A percentile compares a stretch with the other conserved stretches of the same genome.
Evolutionary conservation across 257 asterid genomes (phyloP).

Genomic region (Nicotiana tomentosiformis): DNA sequence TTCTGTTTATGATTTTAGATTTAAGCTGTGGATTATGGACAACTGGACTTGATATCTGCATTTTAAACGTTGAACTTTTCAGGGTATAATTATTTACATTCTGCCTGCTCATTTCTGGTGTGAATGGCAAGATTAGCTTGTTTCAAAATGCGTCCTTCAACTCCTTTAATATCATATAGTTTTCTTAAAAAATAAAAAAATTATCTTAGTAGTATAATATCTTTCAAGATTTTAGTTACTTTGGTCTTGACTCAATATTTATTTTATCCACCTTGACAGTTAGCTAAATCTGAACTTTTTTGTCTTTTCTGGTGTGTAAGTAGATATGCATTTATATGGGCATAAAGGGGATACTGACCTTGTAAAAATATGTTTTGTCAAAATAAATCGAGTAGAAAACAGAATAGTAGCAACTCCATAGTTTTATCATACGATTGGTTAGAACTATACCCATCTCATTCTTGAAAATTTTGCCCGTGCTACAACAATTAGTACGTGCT

Average conservation of each 20-base stretch:
- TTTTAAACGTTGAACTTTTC: not conserved
- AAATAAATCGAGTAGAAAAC: not conserved
- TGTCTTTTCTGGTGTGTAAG: not conserved
- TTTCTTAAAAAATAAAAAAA: too few relatives aligned
- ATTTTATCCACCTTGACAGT: not conserved
- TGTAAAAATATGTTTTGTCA: not conserved
- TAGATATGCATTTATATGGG: not conserved
- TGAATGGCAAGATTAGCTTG: not conserved
- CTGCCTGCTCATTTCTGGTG: not conserved
- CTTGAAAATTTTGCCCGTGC: not conserved
- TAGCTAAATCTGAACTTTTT: not conserved
- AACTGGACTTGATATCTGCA: not conserved
- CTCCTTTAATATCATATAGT: not conserved
- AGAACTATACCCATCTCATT: not conserved
- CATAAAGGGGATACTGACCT: not conserved
- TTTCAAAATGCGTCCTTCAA: not conserved
- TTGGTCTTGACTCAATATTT: not conserved
- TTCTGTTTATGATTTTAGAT: not conserved
- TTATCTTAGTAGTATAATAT: not conserved
- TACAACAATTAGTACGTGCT: not conserved
- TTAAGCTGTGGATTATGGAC: not conserved
- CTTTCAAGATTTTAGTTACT: not conserved
- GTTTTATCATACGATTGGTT: not conserved
- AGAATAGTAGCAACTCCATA: not conserved
- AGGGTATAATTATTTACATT: not conserved